Percentiles rank a stretch among this genome's conserved stretches.
Conservation (phyloP, 2,329 filamentous ascomycete species). For the Sphaerulina vaccinii region DNA sequence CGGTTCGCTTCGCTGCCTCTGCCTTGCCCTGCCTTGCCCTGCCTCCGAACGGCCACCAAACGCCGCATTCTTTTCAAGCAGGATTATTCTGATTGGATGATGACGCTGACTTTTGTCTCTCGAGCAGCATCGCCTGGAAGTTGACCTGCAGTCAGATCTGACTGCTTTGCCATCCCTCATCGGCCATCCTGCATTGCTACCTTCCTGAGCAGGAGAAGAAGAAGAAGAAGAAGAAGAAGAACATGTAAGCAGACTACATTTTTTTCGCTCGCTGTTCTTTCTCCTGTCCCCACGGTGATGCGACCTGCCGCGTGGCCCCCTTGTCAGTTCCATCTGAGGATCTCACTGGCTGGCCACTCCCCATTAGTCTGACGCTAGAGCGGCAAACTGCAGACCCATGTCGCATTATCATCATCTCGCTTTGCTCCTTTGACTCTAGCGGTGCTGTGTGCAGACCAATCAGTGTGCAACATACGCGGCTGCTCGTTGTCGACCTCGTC, state of each 20-base stretch:
- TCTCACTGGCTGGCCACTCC: background rate
- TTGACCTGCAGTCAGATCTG: too few relatives aligned
- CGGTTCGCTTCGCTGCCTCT: background rate
- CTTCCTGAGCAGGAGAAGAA: too few relatives aligned
- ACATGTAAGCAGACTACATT: background rate
- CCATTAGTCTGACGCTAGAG: background rate
- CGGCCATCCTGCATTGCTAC: too few relatives aligned
- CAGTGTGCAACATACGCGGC: background rate
- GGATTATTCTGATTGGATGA: background rate
- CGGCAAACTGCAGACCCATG: constrained; percentile 4
- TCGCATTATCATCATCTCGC: constrained; percentile 12
- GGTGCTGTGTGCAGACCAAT: constrained; percentile 2
- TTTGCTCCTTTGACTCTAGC: constrained; percentile 6
- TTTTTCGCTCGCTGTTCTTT: background rate
- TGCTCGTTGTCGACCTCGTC: background rate
- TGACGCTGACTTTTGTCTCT: background rate
- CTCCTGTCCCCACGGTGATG: background rate
- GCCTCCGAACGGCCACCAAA: background rate
- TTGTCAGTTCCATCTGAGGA: background rate
- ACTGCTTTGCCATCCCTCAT: too few relatives aligned
- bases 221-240: background rate
- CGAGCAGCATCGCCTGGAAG: too few relatives aligned
- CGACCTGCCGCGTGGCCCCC: constrained; percentile 5
- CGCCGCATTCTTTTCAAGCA: background rate
- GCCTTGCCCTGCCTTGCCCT: background rate